Evolutionary conservation across 352 stramenopile genomes (phyloP).

Genomic region (Blastocystis sp.): DNA sequence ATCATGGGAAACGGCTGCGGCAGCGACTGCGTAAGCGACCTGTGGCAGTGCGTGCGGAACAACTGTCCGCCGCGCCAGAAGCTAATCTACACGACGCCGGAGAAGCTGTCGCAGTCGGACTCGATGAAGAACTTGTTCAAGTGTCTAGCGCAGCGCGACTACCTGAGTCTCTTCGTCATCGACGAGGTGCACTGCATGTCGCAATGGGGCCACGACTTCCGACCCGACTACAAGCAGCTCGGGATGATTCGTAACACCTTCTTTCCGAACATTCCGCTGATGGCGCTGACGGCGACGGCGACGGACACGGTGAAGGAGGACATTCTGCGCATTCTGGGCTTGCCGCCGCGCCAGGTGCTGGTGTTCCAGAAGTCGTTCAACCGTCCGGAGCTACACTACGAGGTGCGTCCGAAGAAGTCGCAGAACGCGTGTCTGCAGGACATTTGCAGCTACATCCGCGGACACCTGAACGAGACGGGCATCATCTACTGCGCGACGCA

Average conservation of each 20-base stretch:
- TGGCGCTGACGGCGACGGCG: slow-evolving; percentile 82
- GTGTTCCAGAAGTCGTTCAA: slow-evolving; percentile 71
- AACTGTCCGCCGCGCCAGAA: neutral
- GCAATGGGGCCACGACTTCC: slow-evolving; percentile 86
- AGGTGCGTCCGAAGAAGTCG: slow-evolving; percentile 68
- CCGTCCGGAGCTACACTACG: slow-evolving; percentile 73
- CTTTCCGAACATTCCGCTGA: slow-evolving; percentile 61
- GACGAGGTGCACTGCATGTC: slow-evolving; percentile 86
- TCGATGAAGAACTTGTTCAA: slow-evolving; percentile 38
- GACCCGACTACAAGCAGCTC: slow-evolving; percentile 68
- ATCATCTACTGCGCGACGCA: slow-evolving; percentile 58
- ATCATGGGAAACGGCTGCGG: slow-evolving; percentile 19
- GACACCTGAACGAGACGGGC: slow-evolving; percentile 39
- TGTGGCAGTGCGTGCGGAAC: slow-evolving; percentile 17
- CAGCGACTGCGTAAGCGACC: neutral
- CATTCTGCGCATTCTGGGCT: neutral
- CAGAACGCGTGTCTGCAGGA: neutral
- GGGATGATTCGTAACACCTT: neutral
- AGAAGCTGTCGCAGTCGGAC: slow-evolving; percentile 51
- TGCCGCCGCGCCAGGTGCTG: neutral
- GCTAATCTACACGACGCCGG: slow-evolving; percentile 38
- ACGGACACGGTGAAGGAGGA: slow-evolving; percentile 62
- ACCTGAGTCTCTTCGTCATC: slow-evolving; percentile 73
- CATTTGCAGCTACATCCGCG: neutral
- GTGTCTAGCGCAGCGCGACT: neutral